phyloP scores from a whole-genome alignment of 73 alveolate genomes.

The Durusdinium trenchii region DNA sequence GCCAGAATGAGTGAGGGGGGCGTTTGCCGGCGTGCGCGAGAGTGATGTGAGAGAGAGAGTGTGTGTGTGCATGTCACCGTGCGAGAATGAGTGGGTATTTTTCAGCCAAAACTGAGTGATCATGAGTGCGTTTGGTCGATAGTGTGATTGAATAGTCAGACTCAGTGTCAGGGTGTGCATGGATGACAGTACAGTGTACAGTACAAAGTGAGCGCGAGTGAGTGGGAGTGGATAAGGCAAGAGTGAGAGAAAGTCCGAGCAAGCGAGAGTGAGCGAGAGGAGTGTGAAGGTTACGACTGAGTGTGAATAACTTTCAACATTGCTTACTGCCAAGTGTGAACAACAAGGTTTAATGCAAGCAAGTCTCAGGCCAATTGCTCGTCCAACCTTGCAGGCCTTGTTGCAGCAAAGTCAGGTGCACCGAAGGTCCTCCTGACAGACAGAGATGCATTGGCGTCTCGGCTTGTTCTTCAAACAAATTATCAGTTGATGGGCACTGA shows the following conservation, averaged over 20 bases:
- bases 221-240: neutral
- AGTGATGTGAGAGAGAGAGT: neutral
- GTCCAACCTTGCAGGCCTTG: slow-evolving; percentile 55
- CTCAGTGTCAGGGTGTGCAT: neutral
- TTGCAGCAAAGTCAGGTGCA: slow-evolving; percentile 76
- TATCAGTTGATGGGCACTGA: neutral
- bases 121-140: too few species aligned
- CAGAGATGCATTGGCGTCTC: slow-evolving; percentile 29
- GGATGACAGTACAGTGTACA: neutral
- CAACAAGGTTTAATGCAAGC: too few species aligned
- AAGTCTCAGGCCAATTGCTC: too few species aligned
- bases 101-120: too few species aligned
- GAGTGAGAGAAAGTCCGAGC: neutral
- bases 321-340: neutral
- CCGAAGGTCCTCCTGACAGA: slow-evolving; percentile 54
- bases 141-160: too few species aligned
- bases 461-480: neutral
- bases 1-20: neutral
- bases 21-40: too few species aligned
- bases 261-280: neutral
- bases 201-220: neutral
- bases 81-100: neutral
- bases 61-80: neutral
- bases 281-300: too few species aligned
- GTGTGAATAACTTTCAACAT: neutral